Base-by-base conservation (phyloP, 139 green algal species). In the Chlorella sp. region DNA sequence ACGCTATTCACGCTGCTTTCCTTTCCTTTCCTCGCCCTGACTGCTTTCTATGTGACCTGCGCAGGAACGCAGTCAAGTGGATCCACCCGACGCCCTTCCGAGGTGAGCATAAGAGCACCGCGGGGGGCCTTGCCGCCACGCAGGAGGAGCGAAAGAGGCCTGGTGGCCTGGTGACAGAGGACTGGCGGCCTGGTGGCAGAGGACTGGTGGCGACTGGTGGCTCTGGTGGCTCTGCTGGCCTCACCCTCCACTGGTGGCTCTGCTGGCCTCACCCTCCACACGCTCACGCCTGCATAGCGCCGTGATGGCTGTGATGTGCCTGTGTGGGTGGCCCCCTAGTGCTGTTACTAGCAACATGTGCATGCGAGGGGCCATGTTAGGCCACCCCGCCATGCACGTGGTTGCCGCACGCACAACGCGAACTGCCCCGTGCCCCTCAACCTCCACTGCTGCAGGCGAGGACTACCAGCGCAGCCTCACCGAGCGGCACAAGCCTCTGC, bases 61-160 rank as follows among this genome's bases (percentile, higher is more conserved):
- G n/a, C n/a, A n/a, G n/a, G n/a, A 66, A 66, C 29, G 60, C 60
- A 66, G 60, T 66, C 60, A 66, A 66, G 60, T 66, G 60, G 60
- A 34, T 66, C 27, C 60, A 66, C 35, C 27, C 27, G 4, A 66
- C 33, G 60, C 60, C 60, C 2, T 66, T 66, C 60, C n/a, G 60
- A 29, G 60, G 27, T 22, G 27, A 55, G 42, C 10, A 10, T 10
- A n/a, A n/a, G n/a, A n/a, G n/a, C n/a, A n/a, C n/a, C n/a, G n/a
- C n/a, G n/a, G n/a, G n/a, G n/a, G n/a, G n/a, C n/a, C n/a, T n/a
- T n/a, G n/a, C n/a, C n/a, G n/a, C n/a, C 42, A 10, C 17, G 42
- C 42, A 55, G 42, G 10, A 55, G 42, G 10, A 55, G 17, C 42
- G 42, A 10, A 10, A 26, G 10, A 17, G 10, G 17, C 17, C 17